Percentiles rank a stretch among this genome's conserved stretches.
Evolutionary conservation across 2,329 filamentous ascomycete genomes (phyloP).

Genomic region (Cercospora sp.): DNA sequence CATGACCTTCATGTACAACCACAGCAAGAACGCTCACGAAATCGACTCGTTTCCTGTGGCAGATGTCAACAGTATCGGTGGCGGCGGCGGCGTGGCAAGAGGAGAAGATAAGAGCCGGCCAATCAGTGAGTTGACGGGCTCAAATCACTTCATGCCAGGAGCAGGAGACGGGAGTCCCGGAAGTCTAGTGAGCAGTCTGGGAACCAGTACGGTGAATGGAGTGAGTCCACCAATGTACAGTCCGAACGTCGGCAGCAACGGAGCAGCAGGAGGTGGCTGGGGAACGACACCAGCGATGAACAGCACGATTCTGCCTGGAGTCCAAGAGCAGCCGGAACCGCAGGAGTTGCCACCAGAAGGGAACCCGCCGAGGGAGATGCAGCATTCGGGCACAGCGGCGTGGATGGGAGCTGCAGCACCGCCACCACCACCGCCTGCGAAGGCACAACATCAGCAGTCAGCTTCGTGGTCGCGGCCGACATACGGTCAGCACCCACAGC

Average conservation of each 20-base stretch:
- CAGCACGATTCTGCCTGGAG: constrained; percentile 1
- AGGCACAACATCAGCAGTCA: neutral
- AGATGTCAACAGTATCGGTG: neutral
- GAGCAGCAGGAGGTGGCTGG: neutral
- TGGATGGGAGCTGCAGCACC: neutral
- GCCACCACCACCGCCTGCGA: neutral
- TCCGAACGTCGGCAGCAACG: neutral
- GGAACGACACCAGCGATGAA: neutral
- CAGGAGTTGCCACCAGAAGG: constrained; percentile 19
- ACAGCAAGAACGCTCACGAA: constrained; percentile 18
- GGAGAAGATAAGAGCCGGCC: constrained; percentile 15
- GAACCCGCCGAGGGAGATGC: constrained; percentile 10
- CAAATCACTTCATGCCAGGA: constrained; percentile 11
- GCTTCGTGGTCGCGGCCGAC: neutral
- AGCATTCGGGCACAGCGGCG: neutral
- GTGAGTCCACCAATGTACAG: constrained; percentile 3
- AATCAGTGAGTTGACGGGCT: constrained; percentile 18
- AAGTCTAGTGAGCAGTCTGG: constrained; percentile 9
- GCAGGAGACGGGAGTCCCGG: neutral
- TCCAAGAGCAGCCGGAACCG: constrained; percentile 13
- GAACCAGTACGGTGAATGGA: constrained; percentile 1
- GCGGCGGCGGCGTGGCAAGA: neutral
- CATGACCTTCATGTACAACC: constrained; percentile 21
- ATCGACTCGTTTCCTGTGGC: constrained; percentile 18
- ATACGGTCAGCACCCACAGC: neutral